Evolutionary conservation across 164 flowering plant genomes (phyloP), one percentile per base, ranked within the genome.

Genomic region (Stephania cephalantha): DNA sequence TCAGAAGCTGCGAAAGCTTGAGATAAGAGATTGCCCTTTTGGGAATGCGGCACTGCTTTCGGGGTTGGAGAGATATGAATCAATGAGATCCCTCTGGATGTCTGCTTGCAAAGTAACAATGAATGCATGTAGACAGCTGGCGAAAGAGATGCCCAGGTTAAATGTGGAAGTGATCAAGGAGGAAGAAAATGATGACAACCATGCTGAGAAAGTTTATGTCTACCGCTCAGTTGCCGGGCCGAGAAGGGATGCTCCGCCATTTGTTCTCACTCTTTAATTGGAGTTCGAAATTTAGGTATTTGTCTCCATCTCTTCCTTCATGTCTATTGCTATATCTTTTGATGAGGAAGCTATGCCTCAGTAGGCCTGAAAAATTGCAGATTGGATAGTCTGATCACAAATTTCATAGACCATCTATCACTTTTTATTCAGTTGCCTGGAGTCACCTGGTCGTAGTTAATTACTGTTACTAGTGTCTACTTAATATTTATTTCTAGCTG

Each of bases 1-100:
- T 75, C 84, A 83, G 9, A 93, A 85, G 80, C 77, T 93, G 72
- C 82, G 89, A 78, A 91, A 87, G 81, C 90, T 93, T 45, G 96
- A 93, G 86, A 89, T 93, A 68, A 85, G 98, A 81, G 98, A 93
- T 73, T 84, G 91, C 66, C 93, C 94, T 18, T 93, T 93, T 75
- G 97, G 97, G 30, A 81, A 93, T 80, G 86, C 75, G 7, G 95
- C 95, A 0, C 69, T 93, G 45, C 87, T 91, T 1, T 87, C 93
- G 0, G 92, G 90, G 44, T 42, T 88, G 72, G 89, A 83, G 75
- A 87, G 81, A 77, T 89, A 88, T 65, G 93, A 90, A 70, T 85
- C 89, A 8, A 90, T 93, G 98, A 82, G 98, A 73, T 91, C 92
- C 1, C 86, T 91, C 5, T 93, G 98, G 98, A 91, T 93, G 95